phyloP scores from a whole-genome alignment of 306 rosid genomes.

The Trifolium repens region DNA sequence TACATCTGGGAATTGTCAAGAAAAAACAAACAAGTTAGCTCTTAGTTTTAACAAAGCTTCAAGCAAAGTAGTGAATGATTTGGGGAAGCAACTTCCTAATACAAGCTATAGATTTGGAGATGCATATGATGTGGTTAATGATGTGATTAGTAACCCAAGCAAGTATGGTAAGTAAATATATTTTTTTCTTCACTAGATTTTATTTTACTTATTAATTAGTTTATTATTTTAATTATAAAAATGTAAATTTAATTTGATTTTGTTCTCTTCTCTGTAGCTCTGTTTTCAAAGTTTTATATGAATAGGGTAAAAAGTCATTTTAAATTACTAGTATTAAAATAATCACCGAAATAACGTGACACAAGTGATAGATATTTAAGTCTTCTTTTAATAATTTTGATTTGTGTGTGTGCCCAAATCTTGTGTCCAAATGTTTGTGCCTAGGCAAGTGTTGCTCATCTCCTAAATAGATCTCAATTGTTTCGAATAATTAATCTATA shows the following conservation, averaged over 20 bases:
- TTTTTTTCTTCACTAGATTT: not conserved
- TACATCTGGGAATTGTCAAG: slow-evolving; percentile 67
- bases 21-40: slow-evolving; percentile 73
- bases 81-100: slow-evolving; percentile 67
- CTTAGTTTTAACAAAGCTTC: slow-evolving; percentile 73
- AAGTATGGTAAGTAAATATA: slow-evolving; percentile 55
- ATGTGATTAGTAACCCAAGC: slow-evolving; percentile 70
- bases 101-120: slow-evolving; percentile 79
- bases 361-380: no score
- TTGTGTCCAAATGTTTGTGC: no score
- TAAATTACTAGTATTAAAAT: no score
- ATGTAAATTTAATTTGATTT: not conserved
- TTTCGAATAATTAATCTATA: no score
- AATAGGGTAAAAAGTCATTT: no score
- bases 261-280: not conserved
- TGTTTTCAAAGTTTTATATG: no score
- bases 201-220: not conserved
- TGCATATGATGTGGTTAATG: slow-evolving; percentile 74
- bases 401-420: no score
- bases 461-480: no score
- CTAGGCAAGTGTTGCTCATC: no score
- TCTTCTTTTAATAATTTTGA: no score
- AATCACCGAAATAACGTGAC: no score
- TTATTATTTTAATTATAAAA: not conserved
- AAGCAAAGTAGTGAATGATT: slow-evolving; percentile 53